Evolutionary conservation across 208 protist genomes (phyloP).

Genomic region (Acanthamoeba castellanii): DNA sequence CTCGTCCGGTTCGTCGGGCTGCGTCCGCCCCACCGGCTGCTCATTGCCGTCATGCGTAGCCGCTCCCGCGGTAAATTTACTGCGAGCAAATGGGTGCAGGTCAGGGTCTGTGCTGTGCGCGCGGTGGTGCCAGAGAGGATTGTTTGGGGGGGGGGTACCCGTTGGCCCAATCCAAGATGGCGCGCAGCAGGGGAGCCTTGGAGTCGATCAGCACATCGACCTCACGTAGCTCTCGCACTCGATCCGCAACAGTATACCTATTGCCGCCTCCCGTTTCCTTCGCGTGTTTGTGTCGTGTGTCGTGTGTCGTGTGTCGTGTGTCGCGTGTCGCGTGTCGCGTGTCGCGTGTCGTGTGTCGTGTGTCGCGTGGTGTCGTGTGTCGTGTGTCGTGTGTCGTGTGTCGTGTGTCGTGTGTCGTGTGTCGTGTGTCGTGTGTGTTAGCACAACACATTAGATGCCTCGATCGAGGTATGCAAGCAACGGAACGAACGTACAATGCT

Average conservation of each 20-base stretch:
- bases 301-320: background rate
- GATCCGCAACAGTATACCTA: background rate
- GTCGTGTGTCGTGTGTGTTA: background rate
- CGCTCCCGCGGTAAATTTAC: too few species aligned
- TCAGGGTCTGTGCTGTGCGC: too few species aligned
- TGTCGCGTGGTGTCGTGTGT: too few species aligned
- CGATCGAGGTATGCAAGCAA: background rate
- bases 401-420: background rate
- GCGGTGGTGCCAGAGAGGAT: too few species aligned
- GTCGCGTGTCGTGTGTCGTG: too few species aligned
- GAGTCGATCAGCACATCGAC: background rate
- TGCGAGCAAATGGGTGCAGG: too few species aligned
- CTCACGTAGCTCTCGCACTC: slow-evolving; percentile 6
- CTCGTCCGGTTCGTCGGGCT: background rate
- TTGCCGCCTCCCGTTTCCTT: slow-evolving; percentile 10
- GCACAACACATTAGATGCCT: too few species aligned
- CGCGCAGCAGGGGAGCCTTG: background rate
- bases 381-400: background rate
- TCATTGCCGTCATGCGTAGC: too few species aligned
- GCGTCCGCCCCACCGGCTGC: too few species aligned
- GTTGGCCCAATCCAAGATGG: slow-evolving; percentile 24
- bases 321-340: too few species aligned
- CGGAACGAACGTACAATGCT: background rate
- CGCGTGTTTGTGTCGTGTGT: too few species aligned
- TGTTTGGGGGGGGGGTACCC: background rate